Evolutionary conservation across 169 alveolate genomes (phyloP).

Genomic region (Blepharisma undulans): DNA sequence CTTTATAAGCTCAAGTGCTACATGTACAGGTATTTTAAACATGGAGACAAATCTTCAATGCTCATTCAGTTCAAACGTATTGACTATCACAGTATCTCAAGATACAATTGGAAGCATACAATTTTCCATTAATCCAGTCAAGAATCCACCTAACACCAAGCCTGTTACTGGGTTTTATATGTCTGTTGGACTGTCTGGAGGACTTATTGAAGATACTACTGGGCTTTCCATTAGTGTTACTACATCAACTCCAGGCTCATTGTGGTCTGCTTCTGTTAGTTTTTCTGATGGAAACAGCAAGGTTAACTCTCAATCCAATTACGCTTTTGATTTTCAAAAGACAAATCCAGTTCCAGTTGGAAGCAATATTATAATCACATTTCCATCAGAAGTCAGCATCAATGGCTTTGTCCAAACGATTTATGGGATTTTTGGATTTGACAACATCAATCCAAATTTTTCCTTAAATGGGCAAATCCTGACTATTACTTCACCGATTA

Average conservation of each 20-base stretch:
- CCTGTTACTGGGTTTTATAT: background rate
- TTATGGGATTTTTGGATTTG: background rate
- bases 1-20: background rate
- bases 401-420: background rate
- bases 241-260: background rate
- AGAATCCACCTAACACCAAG: conserved; percentile 12
- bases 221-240: background rate
- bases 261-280: background rate
- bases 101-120: background rate
- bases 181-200: background rate
- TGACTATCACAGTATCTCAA: background rate
- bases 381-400: background rate
- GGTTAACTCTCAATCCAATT: background rate
- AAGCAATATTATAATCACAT: background rate
- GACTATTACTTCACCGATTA: background rate
- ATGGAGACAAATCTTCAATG: background rate
- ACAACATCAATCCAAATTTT: background rate
- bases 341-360: conserved; percentile 22
- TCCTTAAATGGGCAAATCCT: background rate
- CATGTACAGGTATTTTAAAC: background rate
- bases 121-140: background rate
- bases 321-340: background rate
- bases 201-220: background rate
- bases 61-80: background rate
- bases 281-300: background rate